Evolutionary conservation across 2,329 filamentous ascomycete species (phyloP).

Genomic region (Fusarium sp.): DNA sequence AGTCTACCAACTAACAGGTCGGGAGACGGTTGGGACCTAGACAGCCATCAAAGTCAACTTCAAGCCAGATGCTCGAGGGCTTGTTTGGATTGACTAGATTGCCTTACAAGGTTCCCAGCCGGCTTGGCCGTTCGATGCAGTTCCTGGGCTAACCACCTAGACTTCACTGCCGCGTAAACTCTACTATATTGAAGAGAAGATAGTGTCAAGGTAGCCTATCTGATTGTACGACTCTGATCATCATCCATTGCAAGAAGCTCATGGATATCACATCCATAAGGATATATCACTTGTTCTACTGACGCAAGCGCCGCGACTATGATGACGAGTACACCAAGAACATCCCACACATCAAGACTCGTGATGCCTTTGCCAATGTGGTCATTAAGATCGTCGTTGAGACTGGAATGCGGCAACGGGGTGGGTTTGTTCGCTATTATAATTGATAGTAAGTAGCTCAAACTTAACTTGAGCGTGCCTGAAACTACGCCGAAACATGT

Average conservation of each 20-base stretch:
- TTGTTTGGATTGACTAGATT: not conserved
- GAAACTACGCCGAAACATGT: conserved; percentile 4
- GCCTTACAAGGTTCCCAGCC: conserved; percentile 53
- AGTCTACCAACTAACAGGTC: conserved; percentile 6
- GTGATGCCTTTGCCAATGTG: not conserved
- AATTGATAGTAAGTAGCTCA: not conserved
- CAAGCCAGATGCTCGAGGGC: not conserved
- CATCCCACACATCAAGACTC: not conserved
- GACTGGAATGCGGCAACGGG: conserved; percentile 19
- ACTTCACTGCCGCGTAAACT: conserved; percentile 55
- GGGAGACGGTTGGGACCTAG: conserved; percentile 2
- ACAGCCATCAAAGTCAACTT: conserved; percentile 7
- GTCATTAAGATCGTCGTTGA: not conserved
- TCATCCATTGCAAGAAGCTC: not conserved
- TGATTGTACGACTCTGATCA: not conserved
- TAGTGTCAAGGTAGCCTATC: not conserved
- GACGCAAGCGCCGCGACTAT: not conserved
- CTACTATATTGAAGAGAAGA: not conserved
- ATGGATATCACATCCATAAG: no score
- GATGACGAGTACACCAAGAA: not conserved
- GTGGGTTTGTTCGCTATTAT: conserved; percentile 3
- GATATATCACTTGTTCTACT: not conserved
- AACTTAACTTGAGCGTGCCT: not conserved
- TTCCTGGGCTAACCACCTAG: conserved; percentile 2
- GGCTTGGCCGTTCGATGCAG: conserved; percentile 16